Conservation (phyloP, 2,329 filamentous ascomycete species). For the Coniochaeta sp. region DNA sequence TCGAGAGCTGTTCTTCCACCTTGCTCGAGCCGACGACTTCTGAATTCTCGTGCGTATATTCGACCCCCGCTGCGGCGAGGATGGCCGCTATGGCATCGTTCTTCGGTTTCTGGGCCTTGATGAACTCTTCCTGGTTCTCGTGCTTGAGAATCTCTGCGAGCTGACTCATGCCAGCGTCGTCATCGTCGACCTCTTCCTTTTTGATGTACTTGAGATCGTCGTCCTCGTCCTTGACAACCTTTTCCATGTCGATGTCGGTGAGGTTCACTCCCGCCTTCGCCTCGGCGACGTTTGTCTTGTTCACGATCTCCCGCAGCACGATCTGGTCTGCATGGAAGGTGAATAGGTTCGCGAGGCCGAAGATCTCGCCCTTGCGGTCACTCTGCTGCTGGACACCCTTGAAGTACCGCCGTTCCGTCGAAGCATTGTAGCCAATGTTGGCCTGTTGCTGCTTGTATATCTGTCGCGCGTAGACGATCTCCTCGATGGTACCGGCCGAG, state of each 20-base stretch:
- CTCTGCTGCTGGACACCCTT: conserved; percentile 83
- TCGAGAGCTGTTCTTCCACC: conserved; percentile 79
- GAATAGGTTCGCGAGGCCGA: conserved; percentile 83
- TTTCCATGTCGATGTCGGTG: conserved; percentile 65
- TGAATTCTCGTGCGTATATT: conserved; percentile 94
- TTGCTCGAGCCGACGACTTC: conserved; percentile 91
- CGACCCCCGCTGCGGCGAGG: conserved; percentile 76
- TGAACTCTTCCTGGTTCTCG: conserved; percentile 32
- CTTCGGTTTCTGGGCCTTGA: conserved; percentile 31
- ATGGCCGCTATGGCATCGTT: conserved; percentile 84
- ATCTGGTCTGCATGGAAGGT: conserved; percentile 72
- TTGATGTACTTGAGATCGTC: conserved; percentile 31
- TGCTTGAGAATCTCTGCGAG: conserved; percentile 54
- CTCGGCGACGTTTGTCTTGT: conserved; percentile 96
- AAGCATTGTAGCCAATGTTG: conserved; percentile 93
- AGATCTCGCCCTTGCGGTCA: conserved; percentile 84
- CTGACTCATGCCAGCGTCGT: conserved; percentile 61
- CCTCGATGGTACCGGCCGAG: conserved; percentile 87
- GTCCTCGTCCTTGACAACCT: conserved; percentile 48
- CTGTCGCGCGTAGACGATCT: conserved; percentile 93
- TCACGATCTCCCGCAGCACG: conserved; percentile 88
- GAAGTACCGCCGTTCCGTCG: conserved; percentile 88
- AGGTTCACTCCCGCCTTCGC: conserved; percentile 78
- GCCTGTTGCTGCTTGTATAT: conserved; percentile 99
- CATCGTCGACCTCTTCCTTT: conserved; percentile 33